phyloP scores from a whole-genome alignment of 345 rosid genomes.

The Sonneratia caseolaris region DNA sequence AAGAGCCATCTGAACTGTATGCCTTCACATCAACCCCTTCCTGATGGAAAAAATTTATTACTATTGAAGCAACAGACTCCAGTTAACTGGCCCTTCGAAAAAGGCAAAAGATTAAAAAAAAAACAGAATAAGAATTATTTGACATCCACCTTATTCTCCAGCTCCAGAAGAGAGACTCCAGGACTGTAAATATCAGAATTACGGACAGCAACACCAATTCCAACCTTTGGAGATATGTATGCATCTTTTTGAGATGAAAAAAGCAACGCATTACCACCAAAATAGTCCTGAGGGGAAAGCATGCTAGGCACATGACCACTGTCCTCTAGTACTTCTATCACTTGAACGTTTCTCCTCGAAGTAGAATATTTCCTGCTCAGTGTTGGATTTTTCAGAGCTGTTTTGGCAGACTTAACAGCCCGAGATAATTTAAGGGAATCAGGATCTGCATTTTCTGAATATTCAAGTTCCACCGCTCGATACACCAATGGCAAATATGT shows the following conservation, averaged over 20 bases:
- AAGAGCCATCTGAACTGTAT: conserved; percentile 61
- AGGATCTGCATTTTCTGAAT: conserved; percentile 45
- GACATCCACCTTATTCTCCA: conserved; percentile 80
- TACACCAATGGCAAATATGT: conserved; percentile 69
- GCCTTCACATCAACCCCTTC: conserved; percentile 90
- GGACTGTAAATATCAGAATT: conserved; percentile 73
- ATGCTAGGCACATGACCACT: conserved; percentile 82
- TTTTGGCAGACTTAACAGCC: conserved; percentile 58
- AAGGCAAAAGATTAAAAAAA: neutral
- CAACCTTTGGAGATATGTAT: conserved; percentile 59
- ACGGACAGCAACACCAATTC: conserved; percentile 75
- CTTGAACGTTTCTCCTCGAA: conserved; percentile 53
- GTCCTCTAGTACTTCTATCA: conserved; percentile 79
- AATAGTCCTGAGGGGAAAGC: conserved; percentile 93
- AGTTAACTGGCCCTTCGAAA: neutral
- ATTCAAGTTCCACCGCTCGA: conserved; percentile 84
- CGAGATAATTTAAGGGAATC: conserved; percentile 55
- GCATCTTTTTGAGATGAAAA: conserved; percentile 82
- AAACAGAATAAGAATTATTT: neutral
- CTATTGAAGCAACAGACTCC: neutral
- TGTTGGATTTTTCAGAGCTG: conserved; percentile 43
- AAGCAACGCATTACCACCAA: conserved; percentile 55
- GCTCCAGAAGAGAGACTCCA: conserved; percentile 90
- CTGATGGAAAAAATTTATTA: conserved; percentile 31
- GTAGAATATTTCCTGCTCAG: conserved; percentile 42